Evolutionary conservation across 228 moss, liverwort and hornwort genomes (phyloP).

Genomic region (Sphagnum magellanicum): DNA sequence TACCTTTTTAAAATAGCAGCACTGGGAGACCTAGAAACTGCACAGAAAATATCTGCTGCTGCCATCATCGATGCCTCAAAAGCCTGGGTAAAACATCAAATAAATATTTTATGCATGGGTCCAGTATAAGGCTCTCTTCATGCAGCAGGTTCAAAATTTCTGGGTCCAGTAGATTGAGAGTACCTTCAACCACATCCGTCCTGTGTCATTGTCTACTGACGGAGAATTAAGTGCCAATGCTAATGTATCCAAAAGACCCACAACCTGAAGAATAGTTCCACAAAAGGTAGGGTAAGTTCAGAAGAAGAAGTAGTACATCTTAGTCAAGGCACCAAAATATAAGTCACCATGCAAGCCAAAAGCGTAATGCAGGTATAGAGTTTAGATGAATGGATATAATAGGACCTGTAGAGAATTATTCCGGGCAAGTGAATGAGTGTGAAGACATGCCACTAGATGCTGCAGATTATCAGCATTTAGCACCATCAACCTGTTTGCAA

Average conservation of each 20-base stretch:
- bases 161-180: no score
- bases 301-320: no score
- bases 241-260: conserved; percentile 80
- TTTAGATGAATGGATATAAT: no score
- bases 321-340: no score
- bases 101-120: no score
- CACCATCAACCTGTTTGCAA: conserved; percentile 65
- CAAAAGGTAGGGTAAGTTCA: not conserved
- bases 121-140: no score
- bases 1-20: conserved; percentile 82
- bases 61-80: conserved; percentile 72
- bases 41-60: conserved; percentile 79
- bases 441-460: conserved; percentile 73
- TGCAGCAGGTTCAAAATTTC: no score
- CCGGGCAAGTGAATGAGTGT: conserved; percentile 40
- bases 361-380: no score
- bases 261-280: conserved; percentile 35
- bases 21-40: conserved; percentile 65
- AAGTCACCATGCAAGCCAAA: no score
- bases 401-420: conserved; percentile 68
- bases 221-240: conserved; percentile 54
- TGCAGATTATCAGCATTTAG: conserved; percentile 70
- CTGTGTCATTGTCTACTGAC: conserved; percentile 59
- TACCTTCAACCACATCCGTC: conserved; percentile 82
- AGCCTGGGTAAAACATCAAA: conserved; percentile 22